Percentiles rank a stretch among this genome's conserved stretches.
These are phyloP conservation scores for Phragmites australis DNA, from an alignment of 176 grass and related monocot genomes.

Conservation along the genomic window DNA sequence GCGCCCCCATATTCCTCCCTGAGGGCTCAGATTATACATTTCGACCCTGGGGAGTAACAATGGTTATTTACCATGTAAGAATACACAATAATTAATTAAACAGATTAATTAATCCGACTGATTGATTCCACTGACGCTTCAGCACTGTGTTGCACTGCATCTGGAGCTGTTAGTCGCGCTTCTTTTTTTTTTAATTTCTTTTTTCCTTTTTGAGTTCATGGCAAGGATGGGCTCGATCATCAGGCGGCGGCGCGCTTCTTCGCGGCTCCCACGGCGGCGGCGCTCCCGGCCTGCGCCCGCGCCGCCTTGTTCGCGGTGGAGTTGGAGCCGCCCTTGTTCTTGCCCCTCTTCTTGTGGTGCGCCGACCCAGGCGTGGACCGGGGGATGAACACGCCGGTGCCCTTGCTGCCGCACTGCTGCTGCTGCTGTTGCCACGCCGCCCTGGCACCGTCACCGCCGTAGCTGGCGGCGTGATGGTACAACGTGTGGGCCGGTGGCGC, in stretches of 20 bases:
- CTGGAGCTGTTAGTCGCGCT: slow-evolving; percentile 43
- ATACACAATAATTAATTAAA: slow-evolving; percentile 36
- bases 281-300: not conserved
- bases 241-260: not conserved
- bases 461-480: slow-evolving; percentile 58
- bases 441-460: not conserved
- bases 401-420: slow-evolving; percentile 53
- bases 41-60: not conserved
- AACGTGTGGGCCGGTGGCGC: slow-evolving; percentile 56
- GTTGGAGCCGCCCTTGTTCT: slow-evolving; percentile 10
- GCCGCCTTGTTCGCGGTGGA: slow-evolving; percentile 31
- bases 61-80: slow-evolving; percentile 40
- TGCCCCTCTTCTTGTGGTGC: slow-evolving; percentile 34
- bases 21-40: slow-evolving; percentile 42
- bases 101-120: slow-evolving; percentile 29
- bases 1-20: not conserved
- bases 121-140: not conserved
- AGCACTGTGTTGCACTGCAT: not conserved
- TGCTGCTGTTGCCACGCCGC: slow-evolving; percentile 21
- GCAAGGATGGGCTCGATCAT: too few species aligned
- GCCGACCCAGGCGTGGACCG: slow-evolving; percentile 36
- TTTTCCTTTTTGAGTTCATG: not conserved
- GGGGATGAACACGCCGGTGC: slow-evolving; percentile 71
- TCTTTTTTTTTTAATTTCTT: not conserved
- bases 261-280: not conserved